Evolutionary conservation across 805 yeast genomes (phyloP).

Genomic region (Zygosaccharomyces bailii): DNA sequence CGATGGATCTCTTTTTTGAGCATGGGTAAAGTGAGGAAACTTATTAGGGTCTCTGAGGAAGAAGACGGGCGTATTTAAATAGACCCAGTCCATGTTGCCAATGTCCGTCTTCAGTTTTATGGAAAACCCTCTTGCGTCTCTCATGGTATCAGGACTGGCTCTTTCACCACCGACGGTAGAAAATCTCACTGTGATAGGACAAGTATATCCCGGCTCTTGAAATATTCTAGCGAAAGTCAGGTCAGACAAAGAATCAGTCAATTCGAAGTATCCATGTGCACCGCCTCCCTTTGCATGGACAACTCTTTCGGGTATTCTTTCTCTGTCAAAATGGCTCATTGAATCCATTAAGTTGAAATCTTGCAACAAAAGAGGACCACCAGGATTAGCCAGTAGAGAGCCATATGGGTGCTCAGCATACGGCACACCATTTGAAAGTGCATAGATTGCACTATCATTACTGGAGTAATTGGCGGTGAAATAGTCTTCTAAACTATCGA

Average conservation of each 20-base stretch:
- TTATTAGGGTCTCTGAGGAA: slow-evolving; percentile 53
- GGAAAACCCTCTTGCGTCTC: slow-evolving; percentile 61
- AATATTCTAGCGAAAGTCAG: slow-evolving; percentile 38
- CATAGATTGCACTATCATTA: too few relatives aligned
- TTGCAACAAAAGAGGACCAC: slow-evolving; percentile 53
- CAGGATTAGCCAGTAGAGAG: too few relatives aligned
- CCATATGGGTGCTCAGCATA: too few relatives aligned
- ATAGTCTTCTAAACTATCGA: too few relatives aligned
- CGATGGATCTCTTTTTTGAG: slow-evolving; percentile 60
- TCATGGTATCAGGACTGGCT: slow-evolving; percentile 53
- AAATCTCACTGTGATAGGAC: slow-evolving; percentile 42
- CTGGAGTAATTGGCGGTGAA: too few relatives aligned
- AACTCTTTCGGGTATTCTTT: slow-evolving; percentile 53
- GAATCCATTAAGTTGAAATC: slow-evolving; percentile 52
- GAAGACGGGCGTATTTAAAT: slow-evolving; percentile 59
- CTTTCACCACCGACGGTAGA: slow-evolving; percentile 60
- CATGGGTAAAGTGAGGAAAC: slow-evolving; percentile 54
- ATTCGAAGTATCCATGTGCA: slow-evolving; percentile 52
- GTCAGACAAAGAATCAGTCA: slow-evolving; percentile 50
- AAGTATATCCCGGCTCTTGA: slow-evolving; percentile 34
- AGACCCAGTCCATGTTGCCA: slow-evolving; percentile 59
- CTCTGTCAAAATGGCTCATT: slow-evolving; percentile 53
- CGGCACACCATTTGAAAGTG: too few relatives aligned
- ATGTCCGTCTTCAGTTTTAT: slow-evolving; percentile 55
- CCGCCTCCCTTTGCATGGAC: slow-evolving; percentile 62